Conservation (phyloP, 1,139 yeast genomes). For the Protomyces lactucae-debilis region DNA sequence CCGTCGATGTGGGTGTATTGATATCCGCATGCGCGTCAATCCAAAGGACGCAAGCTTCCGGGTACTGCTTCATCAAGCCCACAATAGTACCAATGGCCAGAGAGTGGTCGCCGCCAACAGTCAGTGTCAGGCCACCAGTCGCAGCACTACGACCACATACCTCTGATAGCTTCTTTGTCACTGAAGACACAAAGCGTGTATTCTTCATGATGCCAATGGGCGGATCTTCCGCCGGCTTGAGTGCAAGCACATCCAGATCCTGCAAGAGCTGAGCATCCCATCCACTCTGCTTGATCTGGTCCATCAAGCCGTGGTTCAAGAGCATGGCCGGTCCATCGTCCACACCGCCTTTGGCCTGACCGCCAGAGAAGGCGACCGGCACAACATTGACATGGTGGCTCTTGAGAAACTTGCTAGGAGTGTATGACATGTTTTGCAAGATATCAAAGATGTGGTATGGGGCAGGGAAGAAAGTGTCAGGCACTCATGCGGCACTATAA, state of each 20-base stretch:
- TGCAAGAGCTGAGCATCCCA: constrained; percentile 60
- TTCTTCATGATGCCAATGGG: constrained; percentile 57
- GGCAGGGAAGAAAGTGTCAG: not conserved
- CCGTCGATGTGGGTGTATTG: constrained; percentile 82
- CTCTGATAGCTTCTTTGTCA: constrained; percentile 60
- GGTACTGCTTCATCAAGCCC: constrained; percentile 72
- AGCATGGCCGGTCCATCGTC: constrained; percentile 88
- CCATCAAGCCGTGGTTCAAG: constrained; percentile 62
- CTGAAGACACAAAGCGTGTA: constrained; percentile 69
- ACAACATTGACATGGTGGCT: constrained; percentile 30
- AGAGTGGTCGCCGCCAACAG: constrained; percentile 96
- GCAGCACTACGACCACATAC: constrained; percentile 51
- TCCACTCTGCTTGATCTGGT: constrained; percentile 61
- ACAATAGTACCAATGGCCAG: constrained; percentile 90
- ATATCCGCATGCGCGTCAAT: constrained; percentile 90
- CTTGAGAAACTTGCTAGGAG: constrained; percentile 29
- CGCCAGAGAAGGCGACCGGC: constrained; percentile 50
- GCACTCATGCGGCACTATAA: too few species aligned
- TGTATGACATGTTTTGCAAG: constrained; percentile 2
- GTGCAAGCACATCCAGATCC: constrained; percentile 48
- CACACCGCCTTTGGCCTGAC: constrained; percentile 90
- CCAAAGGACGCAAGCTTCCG: constrained; percentile 90
- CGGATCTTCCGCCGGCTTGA: constrained; percentile 39
- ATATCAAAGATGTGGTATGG: not conserved
- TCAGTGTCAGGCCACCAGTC: constrained; percentile 63